These are phyloP conservation scores for Capronia americana DNA, from an alignment of 2,329 filamentous ascomycete species.

Conservation along the genomic window DNA sequence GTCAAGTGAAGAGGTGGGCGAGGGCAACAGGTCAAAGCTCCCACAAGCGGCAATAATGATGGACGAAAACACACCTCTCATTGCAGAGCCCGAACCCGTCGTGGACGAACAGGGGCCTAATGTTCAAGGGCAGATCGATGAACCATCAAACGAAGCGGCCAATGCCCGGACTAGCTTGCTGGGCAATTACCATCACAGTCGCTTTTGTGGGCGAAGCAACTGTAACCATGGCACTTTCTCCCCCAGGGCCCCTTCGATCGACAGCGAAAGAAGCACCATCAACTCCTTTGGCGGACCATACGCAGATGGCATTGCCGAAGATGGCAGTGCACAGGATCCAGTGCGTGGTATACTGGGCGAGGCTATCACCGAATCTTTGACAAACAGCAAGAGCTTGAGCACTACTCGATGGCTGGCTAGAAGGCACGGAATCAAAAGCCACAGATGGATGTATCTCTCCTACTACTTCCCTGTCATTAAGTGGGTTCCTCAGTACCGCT, in stretches of 20 bases:
- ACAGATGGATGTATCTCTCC: constrained; percentile 80
- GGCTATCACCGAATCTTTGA: constrained; percentile 52
- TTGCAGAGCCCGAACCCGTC: constrained; percentile 29
- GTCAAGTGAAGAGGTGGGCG: constrained; percentile 23
- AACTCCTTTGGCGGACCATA: constrained; percentile 41
- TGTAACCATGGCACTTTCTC: constrained; percentile 81
- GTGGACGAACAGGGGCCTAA: constrained; percentile 19
- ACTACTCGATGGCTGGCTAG: constrained; percentile 75
- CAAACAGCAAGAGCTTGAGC: constrained; percentile 60
- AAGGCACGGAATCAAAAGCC: constrained; percentile 75
- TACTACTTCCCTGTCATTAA: constrained; percentile 93
- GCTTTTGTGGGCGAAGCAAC: constrained; percentile 49
- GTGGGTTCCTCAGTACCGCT: constrained; percentile 88
- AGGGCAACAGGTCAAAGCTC: not conserved
- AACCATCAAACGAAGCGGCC: constrained; percentile 37
- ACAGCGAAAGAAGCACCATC: constrained; percentile 46
- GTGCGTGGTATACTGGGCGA: constrained; percentile 51
- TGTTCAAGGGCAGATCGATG: constrained; percentile 30
- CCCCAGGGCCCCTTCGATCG: constrained; percentile 64
- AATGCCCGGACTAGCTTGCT: constrained; percentile 49
- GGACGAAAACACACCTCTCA: constrained; percentile 21
- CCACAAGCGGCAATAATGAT: constrained; percentile 25
- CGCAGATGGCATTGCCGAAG: constrained; percentile 33
- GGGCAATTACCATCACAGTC: constrained; percentile 48
- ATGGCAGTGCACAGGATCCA: constrained; percentile 34